phyloP scores from a whole-genome alignment of 2,329 filamentous ascomycete species.

The Plectosphaerella plurivora region DNA sequence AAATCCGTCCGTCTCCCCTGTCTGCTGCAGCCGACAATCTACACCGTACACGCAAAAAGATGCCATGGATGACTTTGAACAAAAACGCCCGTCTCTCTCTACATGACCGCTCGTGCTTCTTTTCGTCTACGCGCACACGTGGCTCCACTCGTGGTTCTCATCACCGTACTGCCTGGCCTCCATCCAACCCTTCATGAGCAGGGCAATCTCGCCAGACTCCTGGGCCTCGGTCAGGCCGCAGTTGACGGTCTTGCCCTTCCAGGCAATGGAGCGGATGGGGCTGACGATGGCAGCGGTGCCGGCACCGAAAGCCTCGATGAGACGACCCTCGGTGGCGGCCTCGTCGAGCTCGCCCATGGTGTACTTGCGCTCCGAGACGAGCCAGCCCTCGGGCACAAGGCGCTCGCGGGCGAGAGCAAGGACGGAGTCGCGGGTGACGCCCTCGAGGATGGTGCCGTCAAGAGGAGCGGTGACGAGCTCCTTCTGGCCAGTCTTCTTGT shows the following conservation, averaged over 20 bases:
- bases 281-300: constrained; percentile 94
- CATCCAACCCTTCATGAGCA: constrained; percentile 94
- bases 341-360: constrained; percentile 83
- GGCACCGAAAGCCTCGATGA: constrained; percentile 90
- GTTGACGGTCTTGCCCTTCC: constrained; percentile 75
- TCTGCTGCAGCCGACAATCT: no score
- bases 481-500: constrained; percentile 84
- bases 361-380: constrained; percentile 81
- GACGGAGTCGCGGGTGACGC: constrained; percentile 89
- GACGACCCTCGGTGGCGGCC: constrained; percentile 75
- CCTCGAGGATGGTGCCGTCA: constrained; percentile 93
- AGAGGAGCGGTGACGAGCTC: constrained; percentile 93
- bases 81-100: not conserved
- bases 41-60: no score
- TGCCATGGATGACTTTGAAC: no score
- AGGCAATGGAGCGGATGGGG: constrained; percentile 84
- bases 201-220: constrained; percentile 83
- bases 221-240: constrained; percentile 77
- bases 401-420: constrained; percentile 81
- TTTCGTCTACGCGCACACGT: constrained; percentile 25
- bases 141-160: constrained; percentile 88
- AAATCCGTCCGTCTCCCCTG: no score
- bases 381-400: constrained; percentile 82
- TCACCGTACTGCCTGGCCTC: constrained; percentile 94
- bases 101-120: not conserved